A percentile compares a stretch with the other conserved stretches of the same genome.
Conservation (phyloP, 495 filamentous ascomycete species). For the Penicillium pancosmium region DNA sequence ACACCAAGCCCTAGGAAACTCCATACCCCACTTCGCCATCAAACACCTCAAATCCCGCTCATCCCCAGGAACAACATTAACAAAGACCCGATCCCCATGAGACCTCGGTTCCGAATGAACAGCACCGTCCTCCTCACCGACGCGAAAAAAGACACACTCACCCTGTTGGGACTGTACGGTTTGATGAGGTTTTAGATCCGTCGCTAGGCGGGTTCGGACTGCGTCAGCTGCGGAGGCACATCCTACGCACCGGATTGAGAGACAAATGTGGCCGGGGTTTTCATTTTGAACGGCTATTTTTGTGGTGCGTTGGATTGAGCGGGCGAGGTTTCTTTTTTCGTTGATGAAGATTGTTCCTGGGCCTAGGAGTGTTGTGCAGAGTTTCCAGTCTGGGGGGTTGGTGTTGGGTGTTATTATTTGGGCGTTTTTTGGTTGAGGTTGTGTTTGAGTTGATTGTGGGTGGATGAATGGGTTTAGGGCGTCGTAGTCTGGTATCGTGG, state of each 20-base stretch:
- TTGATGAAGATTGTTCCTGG: conserved; percentile 30
- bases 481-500: no score
- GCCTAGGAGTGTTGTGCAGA: conserved; percentile 30
- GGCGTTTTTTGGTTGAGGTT: background rate
- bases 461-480: background rate
- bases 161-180: conserved; percentile 18
- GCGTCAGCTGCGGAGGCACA: conserved; percentile 26
- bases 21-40: conserved; percentile 34
- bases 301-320: conserved; percentile 13
- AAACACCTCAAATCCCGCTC: conserved; percentile 23
- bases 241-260: conserved; percentile 26
- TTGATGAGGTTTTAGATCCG: conserved; percentile 7
- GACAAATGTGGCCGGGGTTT: conserved; percentile 19
- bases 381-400: conserved; percentile 29
- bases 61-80: conserved; percentile 30
- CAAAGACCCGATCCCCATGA: conserved; percentile 29
- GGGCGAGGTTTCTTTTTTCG: conserved; percentile 9
- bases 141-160: conserved; percentile 29
- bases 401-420: conserved; percentile 15
- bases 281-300: conserved; percentile 14
- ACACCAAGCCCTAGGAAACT: conserved; percentile 32
- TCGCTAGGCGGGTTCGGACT: conserved; percentile 16
- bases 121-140: conserved; percentile 27
- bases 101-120: conserved; percentile 28
- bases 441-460: background rate